A percentile compares a stretch with the other conserved stretches of the same genome.
Evolutionary conservation across 2,329 filamentous ascomycete genomes (phyloP).

Genomic region (Stagonosporopsis vannaccii): DNA sequence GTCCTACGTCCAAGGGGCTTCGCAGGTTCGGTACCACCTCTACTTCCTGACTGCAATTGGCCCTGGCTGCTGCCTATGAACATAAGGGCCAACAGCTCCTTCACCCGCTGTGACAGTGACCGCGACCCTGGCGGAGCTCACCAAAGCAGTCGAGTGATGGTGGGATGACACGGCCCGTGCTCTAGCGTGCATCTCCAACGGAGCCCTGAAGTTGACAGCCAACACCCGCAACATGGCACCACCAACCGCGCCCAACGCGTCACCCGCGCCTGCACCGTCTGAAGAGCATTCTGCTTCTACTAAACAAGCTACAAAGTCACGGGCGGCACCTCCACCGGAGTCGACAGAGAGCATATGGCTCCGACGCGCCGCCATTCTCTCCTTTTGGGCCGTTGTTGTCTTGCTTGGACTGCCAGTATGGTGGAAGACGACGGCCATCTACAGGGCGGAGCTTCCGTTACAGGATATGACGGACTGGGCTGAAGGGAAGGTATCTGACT

Average conservation of each 20-base stretch:
- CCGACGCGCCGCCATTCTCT: conserved; percentile 77
- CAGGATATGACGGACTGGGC: conserved; percentile 91
- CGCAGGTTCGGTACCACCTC: background rate
- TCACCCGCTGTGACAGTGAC: background rate
- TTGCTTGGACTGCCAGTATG: conserved; percentile 89
- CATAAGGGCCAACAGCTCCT: background rate
- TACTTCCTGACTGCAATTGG: background rate
- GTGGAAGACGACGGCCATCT: conserved; percentile 94
- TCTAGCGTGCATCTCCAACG: conserved; percentile 7
- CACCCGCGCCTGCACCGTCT: conserved; percentile 21
- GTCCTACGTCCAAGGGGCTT: background rate
- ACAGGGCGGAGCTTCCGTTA: conserved; percentile 83
- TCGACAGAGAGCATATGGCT: conserved; percentile 71
- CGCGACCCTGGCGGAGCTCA: background rate
- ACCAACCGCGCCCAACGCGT: conserved; percentile 30
- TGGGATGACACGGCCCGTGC: conserved; percentile 23
- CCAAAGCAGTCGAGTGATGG: conserved; percentile 3
- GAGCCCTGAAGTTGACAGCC: conserved; percentile 24
- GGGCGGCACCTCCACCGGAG: conserved; percentile 73
- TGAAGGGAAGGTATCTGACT: conserved; percentile 73
- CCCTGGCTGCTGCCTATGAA: background rate
- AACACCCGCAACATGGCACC: conserved; percentile 39
- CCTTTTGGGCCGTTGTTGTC: conserved; percentile 89
- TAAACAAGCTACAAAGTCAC: conserved; percentile 11
- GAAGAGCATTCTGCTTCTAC: conserved; percentile 5